These are phyloP conservation scores for Trametes sanguinea DNA, from an alignment of 768 basidiomycete species.

Conservation along the genomic window DNA sequence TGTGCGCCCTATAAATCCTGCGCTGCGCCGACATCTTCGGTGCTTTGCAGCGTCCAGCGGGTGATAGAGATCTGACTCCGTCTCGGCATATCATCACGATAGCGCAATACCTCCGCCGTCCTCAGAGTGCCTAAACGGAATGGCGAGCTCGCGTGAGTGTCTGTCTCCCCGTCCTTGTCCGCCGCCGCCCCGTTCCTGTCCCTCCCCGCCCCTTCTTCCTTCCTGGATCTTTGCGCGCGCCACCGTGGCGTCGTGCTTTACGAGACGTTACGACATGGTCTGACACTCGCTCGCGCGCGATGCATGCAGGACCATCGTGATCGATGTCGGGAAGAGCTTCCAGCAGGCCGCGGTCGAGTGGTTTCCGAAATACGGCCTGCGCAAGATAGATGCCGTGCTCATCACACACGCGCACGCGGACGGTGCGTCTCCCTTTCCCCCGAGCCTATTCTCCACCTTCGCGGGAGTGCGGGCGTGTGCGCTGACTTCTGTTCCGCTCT, in stretches of 20 bases:
- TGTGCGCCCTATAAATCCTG: not conserved
- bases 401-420: constrained; percentile 91
- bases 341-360: constrained; percentile 54
- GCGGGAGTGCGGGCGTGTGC: not conserved
- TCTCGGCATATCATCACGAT: constrained; percentile 8
- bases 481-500: not conserved
- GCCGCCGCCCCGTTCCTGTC: not conserved
- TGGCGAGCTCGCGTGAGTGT: constrained; percentile 52
- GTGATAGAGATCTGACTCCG: constrained; percentile 3
- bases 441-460: not conserved
- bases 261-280: not conserved
- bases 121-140: constrained; percentile 49
- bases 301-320: constrained; percentile 65
- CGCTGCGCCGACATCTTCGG: not conserved
- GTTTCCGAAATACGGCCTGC: constrained; percentile 73
- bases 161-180: not conserved
- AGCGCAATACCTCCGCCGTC: constrained; percentile 76
- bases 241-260: not conserved
- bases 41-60: not conserved
- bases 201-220: not conserved
- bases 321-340: constrained; percentile 88
- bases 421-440: constrained; percentile 40
- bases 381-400: constrained; percentile 72
- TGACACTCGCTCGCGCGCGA: not conserved
- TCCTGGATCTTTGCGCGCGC: not conserved